phyloP scores from a whole-genome alignment of 768 basidiomycete species.

The Calocera viscosa region DNA sequence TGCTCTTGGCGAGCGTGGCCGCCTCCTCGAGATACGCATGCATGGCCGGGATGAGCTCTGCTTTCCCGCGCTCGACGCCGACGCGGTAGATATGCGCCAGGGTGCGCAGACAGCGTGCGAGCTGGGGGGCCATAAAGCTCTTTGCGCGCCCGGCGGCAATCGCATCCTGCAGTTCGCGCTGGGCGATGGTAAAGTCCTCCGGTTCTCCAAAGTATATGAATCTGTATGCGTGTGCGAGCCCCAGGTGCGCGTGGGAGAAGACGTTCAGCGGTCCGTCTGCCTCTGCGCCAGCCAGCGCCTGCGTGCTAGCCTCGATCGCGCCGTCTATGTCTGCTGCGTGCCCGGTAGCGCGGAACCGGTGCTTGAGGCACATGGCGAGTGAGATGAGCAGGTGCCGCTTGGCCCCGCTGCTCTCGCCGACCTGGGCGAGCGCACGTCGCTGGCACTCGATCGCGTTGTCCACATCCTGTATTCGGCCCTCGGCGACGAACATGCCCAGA shows the following conservation, averaged over 20 bases:
- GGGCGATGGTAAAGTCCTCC: constrained; percentile 2
- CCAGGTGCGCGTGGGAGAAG: not conserved
- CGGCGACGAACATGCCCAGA: constrained; percentile 3
- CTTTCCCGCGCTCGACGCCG: not conserved
- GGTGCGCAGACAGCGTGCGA: not conserved
- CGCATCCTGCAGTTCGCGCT: not conserved
- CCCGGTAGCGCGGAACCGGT: not conserved
- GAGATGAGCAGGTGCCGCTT: not conserved
- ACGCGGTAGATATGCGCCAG: constrained; percentile 4
- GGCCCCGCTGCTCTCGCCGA: not conserved
- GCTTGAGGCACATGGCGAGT: constrained; percentile 7
- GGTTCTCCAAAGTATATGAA: constrained; percentile 4
- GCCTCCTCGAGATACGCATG: not conserved
- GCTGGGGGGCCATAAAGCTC: not conserved
- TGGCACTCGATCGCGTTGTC: not conserved
- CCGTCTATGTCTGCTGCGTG: not conserved
- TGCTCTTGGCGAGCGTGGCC: not conserved
- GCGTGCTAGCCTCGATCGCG: not conserved
- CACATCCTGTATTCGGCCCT: not conserved
- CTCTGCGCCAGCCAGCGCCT: not conserved
- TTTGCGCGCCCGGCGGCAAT: not conserved
- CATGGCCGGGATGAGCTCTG: not conserved
- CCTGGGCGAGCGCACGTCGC: not conserved
- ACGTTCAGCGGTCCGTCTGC: constrained; percentile 1
- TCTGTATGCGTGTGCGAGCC: constrained; percentile 1